phyloP scores from a whole-genome alignment of 345 rosid genomes.

The Noccaea caerulescens region DNA sequence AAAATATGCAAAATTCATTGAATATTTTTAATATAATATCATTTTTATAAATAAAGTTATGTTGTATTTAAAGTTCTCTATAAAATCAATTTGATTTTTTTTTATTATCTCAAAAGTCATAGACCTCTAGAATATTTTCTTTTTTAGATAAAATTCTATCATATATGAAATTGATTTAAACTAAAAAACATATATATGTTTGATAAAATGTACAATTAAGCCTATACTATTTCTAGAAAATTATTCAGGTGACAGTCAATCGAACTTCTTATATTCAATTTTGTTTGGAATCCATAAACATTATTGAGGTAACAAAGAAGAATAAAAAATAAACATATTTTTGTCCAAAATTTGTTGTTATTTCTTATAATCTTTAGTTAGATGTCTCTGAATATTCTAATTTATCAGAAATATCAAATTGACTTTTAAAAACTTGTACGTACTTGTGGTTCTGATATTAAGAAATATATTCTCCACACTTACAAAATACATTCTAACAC shows the following conservation, averaged over 20 bases:
- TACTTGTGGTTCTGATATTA: conserved; percentile 10
- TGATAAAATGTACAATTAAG: not conserved
- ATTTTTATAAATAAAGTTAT: no score
- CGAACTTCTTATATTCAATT: not conserved
- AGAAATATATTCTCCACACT: conserved; percentile 9
- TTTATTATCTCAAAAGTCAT: not conserved
- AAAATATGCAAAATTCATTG: no score
- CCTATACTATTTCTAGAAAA: not conserved
- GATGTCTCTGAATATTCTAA: not conserved
- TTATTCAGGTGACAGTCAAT: not conserved
- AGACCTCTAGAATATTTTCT: no score
- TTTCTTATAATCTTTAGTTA: not conserved
- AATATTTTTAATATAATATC: no score
- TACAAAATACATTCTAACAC: conserved; percentile 21
- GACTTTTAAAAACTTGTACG: not conserved
- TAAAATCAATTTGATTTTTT: not conserved
- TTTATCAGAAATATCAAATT: not conserved
- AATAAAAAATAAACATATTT: not conserved
- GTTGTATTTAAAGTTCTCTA: no score
- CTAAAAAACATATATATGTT: not conserved
- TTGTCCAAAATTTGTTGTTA: not conserved
- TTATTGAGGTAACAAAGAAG: not conserved
- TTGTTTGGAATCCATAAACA: not conserved
- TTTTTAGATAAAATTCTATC: not conserved
- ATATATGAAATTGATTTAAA: not conserved